phyloP scores from a whole-genome alignment of 2,329 filamentous ascomycete genomes.

The Alternaria gansuensis region DNA sequence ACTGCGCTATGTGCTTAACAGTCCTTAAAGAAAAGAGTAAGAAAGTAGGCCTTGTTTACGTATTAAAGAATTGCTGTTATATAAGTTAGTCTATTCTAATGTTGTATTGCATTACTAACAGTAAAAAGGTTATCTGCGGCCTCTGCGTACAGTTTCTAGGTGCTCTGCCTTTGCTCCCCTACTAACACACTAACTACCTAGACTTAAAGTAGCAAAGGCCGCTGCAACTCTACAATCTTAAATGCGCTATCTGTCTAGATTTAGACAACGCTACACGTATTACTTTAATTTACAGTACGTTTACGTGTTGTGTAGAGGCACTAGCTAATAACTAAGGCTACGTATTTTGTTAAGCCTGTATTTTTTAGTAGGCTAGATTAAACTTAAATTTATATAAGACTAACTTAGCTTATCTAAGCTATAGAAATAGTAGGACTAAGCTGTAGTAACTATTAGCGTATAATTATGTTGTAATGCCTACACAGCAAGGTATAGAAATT shows the following conservation, averaged over 20 bases:
- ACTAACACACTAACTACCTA: background rate
- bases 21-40: background rate
- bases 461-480: background rate
- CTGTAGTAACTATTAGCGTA: background rate
- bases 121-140: constrained; percentile 8
- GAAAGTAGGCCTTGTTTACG: background rate
- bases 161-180: constrained; percentile 5
- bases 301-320: background rate
- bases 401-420: background rate
- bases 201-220: constrained; percentile 5
- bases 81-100: background rate
- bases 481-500: constrained; percentile 5
- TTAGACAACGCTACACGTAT: background rate
- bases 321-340: constrained; percentile 7
- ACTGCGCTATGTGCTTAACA: constrained; percentile 3
- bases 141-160: constrained; percentile 1
- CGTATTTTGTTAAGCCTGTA: constrained; percentile 4
- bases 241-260: constrained; percentile 7
- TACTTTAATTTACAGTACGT: constrained; percentile 11
- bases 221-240: constrained; percentile 8
- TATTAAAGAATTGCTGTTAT: constrained; percentile 9
- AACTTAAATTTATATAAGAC: background rate
- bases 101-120: background rate
- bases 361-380: background rate
- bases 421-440: constrained; percentile 3